Base-by-base conservation (phyloP, 2,329 filamentous ascomycete species). In the Diplodia sapinea region DNA sequence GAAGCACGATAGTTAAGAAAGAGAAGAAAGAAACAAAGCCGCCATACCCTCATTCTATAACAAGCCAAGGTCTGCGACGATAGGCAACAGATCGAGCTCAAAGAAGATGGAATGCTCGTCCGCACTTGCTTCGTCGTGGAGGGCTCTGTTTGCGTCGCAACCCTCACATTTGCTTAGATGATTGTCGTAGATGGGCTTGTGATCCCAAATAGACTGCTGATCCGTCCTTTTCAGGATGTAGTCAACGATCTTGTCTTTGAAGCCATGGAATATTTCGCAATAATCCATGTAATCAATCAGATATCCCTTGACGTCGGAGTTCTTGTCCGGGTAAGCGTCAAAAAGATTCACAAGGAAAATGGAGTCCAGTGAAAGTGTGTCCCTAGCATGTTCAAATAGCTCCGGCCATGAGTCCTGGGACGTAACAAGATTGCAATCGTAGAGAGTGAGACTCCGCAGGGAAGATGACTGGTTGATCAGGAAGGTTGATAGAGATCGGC, bases 361-460 rank as follows among this genome's bases (percentile, higher is more conserved):
- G 1, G 43, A 50, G 17, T 62, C 59, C n/a, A 62, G 11, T 1
- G 43, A 33, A 36, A 62, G 59, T 4, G 33, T n/a, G 1, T 51
- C 29, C n/a, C 59, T 36, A 12, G 59, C 29, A 6, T 62, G 26
- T n/a, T 36, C 43, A 17, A 62, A 29, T 2, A 62, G 26, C 17
- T 50, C 59, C 26, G 59, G 59, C 59, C 59, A 62, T 8, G 59
- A 62, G 26, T 62, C 59, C 17, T 62, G 23, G 6, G 59, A 40
- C 1, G 59, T 50, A 11, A 51, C n/a, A n/a, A 62, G 59, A 38
- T 62, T 51, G 59, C 59, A 62, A 23, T 50, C 43, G 17, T 62
- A 47, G 12, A 62, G 59, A 12, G 31, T 51, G 11, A 62, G 59
- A 13, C 26, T 51, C 26, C 59, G 59, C 3, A 62, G 43, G 15